Percentiles rank a stretch among this genome's conserved stretches.
These are phyloP conservation scores for Mycena venus DNA, from an alignment of 768 basidiomycete genomes.

Conservation along the genomic window DNA sequence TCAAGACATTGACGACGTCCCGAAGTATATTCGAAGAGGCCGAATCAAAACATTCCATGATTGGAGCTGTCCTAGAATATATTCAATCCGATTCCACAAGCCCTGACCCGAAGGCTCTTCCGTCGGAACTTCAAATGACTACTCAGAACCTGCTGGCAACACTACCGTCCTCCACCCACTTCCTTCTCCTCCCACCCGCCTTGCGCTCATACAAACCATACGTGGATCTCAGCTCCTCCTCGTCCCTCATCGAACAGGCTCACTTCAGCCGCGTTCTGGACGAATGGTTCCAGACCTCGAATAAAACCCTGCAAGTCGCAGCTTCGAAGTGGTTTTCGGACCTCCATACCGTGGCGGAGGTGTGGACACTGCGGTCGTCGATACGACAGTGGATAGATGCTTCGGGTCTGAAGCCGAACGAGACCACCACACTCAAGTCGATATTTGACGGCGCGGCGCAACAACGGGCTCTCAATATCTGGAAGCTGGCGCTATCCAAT, in stretches of 20 bases:
- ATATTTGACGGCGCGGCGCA: constrained; percentile 69
- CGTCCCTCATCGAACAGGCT: constrained; percentile 61
- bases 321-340: constrained; percentile 70
- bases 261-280: constrained; percentile 62
- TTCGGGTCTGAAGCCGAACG: constrained; percentile 60
- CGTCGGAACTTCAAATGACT: constrained; percentile 70
- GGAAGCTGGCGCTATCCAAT: constrained; percentile 62
- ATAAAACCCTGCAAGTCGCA: constrained; percentile 57
- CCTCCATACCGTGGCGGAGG: constrained; percentile 71
- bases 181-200: constrained; percentile 78
- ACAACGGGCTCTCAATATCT: constrained; percentile 68
- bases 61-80: constrained; percentile 67
- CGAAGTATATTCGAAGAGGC: constrained; percentile 68
- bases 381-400: constrained; percentile 60
- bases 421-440: constrained; percentile 57
- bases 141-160: constrained; percentile 76
- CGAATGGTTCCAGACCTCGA: constrained; percentile 75
- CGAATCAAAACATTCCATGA: constrained; percentile 57
- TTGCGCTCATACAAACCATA: constrained; percentile 89
- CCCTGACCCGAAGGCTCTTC: constrained; percentile 47
- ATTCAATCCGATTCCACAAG: constrained; percentile 67
- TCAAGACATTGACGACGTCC: constrained; percentile 68
- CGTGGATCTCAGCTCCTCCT: constrained; percentile 76
- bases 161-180: constrained; percentile 87
- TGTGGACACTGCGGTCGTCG: constrained; percentile 78